A percentile compares a stretch with the other conserved stretches of the same genome.
These are phyloP conservation scores for Xylaria curta DNA, from an alignment of 495 filamentous ascomycete genomes.

Conservation along the genomic window DNA sequence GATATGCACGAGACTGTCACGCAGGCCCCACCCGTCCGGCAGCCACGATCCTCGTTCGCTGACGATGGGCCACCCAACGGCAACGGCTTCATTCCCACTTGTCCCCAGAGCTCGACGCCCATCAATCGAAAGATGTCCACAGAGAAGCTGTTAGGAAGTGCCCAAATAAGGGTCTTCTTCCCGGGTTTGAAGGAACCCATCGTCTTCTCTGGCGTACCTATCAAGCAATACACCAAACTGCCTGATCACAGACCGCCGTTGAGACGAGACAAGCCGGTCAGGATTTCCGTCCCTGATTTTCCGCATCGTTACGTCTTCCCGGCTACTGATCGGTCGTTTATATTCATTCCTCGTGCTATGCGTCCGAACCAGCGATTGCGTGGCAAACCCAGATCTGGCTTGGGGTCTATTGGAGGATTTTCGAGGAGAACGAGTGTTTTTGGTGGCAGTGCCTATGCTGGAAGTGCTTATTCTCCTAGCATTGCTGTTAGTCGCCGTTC, in stretches of 20 bases:
- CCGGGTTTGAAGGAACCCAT: conserved; percentile 75
- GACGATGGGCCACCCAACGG: conserved; percentile 53
- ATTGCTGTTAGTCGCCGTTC: conserved; percentile 90
- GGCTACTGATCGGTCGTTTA: conserved; percentile 86
- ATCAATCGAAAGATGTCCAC: conserved; percentile 67
- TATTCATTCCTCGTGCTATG: conserved; percentile 95
- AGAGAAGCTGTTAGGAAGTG: conserved; percentile 71
- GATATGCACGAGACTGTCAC: conserved; percentile 90
- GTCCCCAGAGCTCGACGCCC: conserved; percentile 46
- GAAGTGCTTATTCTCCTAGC: conserved; percentile 87
- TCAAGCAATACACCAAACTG: conserved; percentile 88
- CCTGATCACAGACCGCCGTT: conserved; percentile 94
- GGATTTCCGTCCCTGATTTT: conserved; percentile 83
- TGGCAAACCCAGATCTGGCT: conserved; percentile 71
- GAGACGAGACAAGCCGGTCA: conserved; percentile 94
- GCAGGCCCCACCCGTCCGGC: conserved; percentile 48
- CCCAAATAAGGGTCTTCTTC: conserved; percentile 81
- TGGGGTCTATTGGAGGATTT: conserved; percentile 70
- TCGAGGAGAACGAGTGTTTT: conserved; percentile 73
- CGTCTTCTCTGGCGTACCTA: conserved; percentile 71
- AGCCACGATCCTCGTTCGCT: conserved; percentile 43
- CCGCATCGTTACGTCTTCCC: conserved; percentile 90
- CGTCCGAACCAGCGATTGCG: conserved; percentile 85
- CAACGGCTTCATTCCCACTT: conserved; percentile 53
- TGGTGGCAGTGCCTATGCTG: conserved; percentile 78